A percentile compares a stretch with the other conserved stretches of the same genome.
Evolutionary conservation across 2,329 filamentous ascomycete species (phyloP).

Genomic region (Fusarium chaquense): DNA sequence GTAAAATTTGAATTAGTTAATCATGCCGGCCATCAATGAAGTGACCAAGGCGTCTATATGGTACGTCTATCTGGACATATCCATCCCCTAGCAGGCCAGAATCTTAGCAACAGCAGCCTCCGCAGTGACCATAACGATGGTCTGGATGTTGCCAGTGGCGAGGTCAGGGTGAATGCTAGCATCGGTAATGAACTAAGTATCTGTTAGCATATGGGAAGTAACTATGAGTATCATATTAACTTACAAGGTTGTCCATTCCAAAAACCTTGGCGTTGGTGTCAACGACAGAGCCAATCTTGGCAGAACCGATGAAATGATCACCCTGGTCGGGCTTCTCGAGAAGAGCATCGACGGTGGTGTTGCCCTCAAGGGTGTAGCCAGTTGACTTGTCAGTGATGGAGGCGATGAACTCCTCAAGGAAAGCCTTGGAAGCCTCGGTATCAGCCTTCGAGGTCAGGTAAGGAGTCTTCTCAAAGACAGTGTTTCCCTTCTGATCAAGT

Average conservation of each 20-base stretch:
- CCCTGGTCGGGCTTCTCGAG: conserved; percentile 51
- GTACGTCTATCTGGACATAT: not conserved
- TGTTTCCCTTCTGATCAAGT: conserved; percentile 67
- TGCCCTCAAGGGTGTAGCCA: conserved; percentile 23
- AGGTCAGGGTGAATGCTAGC: conserved; percentile 76
- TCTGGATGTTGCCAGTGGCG: conserved; percentile 73
- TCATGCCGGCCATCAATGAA: not conserved
- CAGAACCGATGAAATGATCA: conserved; percentile 67
- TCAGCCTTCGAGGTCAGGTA: conserved; percentile 71
- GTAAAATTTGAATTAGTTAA: not conserved
- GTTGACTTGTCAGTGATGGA: conserved; percentile 57
- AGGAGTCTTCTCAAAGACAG: conserved; percentile 69
- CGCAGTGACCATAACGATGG: conserved; percentile 71
- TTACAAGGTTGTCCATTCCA: conserved; percentile 70
- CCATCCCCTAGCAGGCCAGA: not conserved
- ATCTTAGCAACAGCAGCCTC: conserved; percentile 66
- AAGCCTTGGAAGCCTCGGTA: conserved; percentile 71
- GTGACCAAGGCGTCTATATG: too few species aligned
- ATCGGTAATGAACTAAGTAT: conserved; percentile 67
- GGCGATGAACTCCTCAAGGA: conserved; percentile 70
- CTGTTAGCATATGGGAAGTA: not conserved
- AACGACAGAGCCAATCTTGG: conserved; percentile 73
- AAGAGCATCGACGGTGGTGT: conserved; percentile 47
- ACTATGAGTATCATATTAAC: not conserved
- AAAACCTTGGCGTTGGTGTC: conserved; percentile 72